A percentile compares a stretch with the other conserved stretches of the same genome.
Evolutionary conservation across 2,329 filamentous ascomycete species (phyloP).

Genomic region (Mycosphaerella sp.): DNA sequence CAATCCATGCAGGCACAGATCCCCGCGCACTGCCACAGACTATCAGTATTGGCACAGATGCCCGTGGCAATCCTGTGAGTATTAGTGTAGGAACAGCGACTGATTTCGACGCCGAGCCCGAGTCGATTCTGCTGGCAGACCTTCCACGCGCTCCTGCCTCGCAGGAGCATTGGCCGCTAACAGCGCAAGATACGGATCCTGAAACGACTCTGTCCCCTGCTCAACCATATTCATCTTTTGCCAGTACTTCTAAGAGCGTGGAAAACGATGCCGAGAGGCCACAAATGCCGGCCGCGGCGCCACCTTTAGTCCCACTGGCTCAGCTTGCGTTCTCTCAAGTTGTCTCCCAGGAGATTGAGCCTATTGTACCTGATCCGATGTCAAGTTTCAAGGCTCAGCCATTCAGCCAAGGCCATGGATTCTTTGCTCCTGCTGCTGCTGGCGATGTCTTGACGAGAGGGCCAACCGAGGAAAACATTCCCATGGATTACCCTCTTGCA

Average conservation of each 20-base stretch:
- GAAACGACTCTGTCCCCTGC: constrained; percentile 7
- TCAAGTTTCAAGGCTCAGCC: not conserved
- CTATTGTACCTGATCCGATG: constrained; percentile 11
- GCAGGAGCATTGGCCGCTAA: constrained; percentile 31
- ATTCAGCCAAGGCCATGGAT: not conserved
- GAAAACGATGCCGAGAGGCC: constrained; percentile 12
- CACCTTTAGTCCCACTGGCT: constrained; percentile 10
- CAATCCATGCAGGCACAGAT: constrained; percentile 8
- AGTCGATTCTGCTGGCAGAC: constrained; percentile 8
- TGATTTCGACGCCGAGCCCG: constrained; percentile 5
- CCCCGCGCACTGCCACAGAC: constrained; percentile 2
- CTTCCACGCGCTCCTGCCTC: constrained; percentile 5
- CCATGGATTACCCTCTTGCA: not conserved
- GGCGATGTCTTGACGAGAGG: not conserved
- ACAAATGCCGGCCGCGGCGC: constrained; percentile 11
- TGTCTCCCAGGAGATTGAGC: constrained; percentile 21
- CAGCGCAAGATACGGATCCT: constrained; percentile 37
- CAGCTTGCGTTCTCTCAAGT: constrained; percentile 20
- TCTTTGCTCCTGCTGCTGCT: not conserved
- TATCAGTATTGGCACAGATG: constrained; percentile 14
- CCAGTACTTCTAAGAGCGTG: constrained; percentile 1
- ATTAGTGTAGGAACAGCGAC: constrained; percentile 10
- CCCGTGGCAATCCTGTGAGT: constrained; percentile 6
- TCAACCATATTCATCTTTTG: constrained; percentile 4
- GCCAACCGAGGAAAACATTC: not conserved